Conservation (phyloP, 768 basidiomycete species). For the Mycena epipterygia region DNA sequence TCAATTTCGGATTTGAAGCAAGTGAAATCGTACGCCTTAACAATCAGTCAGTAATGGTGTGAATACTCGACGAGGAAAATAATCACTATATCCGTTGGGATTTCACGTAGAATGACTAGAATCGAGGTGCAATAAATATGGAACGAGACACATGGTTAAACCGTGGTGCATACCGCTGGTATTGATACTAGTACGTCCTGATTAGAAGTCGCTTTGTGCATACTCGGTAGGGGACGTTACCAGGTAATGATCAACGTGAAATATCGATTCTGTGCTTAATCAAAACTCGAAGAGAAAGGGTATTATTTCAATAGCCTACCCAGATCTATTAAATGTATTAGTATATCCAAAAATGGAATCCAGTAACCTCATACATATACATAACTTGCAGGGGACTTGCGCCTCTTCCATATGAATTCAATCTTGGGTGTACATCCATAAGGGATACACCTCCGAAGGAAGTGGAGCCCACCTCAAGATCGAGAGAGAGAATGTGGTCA, state of each 20-base stretch:
- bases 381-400: slow-evolving; percentile 17
- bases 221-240: not conserved
- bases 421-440: not conserved
- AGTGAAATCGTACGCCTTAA: slow-evolving; percentile 10
- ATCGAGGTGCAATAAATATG: not conserved
- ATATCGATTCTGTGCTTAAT: slow-evolving; percentile 14
- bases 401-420: slow-evolving; percentile 20
- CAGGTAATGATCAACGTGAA: slow-evolving; percentile 21
- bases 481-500: slow-evolving; percentile 21
- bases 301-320: not conserved
- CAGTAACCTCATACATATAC: slow-evolving; percentile 7
- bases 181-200: not conserved
- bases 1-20: not conserved
- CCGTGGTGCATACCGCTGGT: slow-evolving; percentile 1
- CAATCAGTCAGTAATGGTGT: not conserved
- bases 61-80: not conserved
- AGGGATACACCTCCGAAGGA: not conserved
- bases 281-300: not conserved
- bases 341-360: not conserved
- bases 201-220: not conserved
- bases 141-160: not conserved
- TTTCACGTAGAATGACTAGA: slow-evolving; percentile 12
- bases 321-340: not conserved
- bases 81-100: slow-evolving; percentile 13
- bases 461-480: slow-evolving; percentile 8